Base-by-base conservation (phyloP, 1,284 basidiomycete genomes). In the Sphaerobolus stellatus region DNA sequence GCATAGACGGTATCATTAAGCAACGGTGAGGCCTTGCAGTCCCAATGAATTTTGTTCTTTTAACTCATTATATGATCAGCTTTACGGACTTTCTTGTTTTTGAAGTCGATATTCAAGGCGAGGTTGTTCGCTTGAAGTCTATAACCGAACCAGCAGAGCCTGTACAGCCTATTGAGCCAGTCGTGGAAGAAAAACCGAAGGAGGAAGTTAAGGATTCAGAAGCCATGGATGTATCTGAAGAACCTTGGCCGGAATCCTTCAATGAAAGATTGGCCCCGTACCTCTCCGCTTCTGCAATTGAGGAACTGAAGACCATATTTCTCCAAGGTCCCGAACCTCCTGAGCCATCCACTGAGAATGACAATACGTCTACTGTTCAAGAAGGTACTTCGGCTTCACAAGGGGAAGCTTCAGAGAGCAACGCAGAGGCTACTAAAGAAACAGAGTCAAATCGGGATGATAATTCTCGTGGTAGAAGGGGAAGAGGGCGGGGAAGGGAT, bases 71-170 rank as follows among this genome's bases (percentile, higher is more conserved):
- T 24, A 14, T 58, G 27, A 22, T 24, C 59, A 96, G 94, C 63
- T 97, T 97, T 68, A 94, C 94, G 34, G 94, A 98, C 71, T 98
- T 98, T 67, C 66, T 97, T 59, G 94, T 98, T 25, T 89, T 82
- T 65, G 94, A 98, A 72, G 86, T 98, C 41, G 84, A 91, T 61
- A 78, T 86, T 54, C 84, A 90, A 59, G 80, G 86, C 38, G 82
- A 90, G 57, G 86, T 92, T 4, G 74, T 94, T 7, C 88, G 90
- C 65, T 68, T 97, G 34, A 88, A 88, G 64, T 83, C 85, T 46
- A 79, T 97, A 38, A 80, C 73, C 43, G 84, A 83, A 68, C 89
- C 92, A 5, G 75, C 80, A 66, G 16, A 20, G 60, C 36, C 47
- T 22, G 40, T 28, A 20, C 75, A 75, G 59, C 63, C 54, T 13